Base-by-base conservation (phyloP, 208 protist species). In the Leishmania major region DNA sequence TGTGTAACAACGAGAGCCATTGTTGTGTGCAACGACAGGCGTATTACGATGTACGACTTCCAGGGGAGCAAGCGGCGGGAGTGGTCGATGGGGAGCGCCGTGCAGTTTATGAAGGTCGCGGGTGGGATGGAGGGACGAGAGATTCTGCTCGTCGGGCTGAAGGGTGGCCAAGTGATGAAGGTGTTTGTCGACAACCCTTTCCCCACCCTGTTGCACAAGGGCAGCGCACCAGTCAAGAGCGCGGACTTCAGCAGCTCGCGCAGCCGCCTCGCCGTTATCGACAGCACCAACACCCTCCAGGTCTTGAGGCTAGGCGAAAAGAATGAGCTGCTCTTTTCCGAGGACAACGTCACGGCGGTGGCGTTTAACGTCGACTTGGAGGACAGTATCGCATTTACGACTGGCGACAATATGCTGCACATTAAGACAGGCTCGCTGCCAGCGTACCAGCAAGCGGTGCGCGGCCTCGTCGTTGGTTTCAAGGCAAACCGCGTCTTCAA, bases 181-280 rank as follows among this genome's bases (percentile, higher is more conserved):
- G 92, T 99, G 51, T 99, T 99, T 78, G 84, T 99, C 8, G 96
- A 99, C 88, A 99, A 99, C 86, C 92, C 98, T 17, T 99, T 99
- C 76, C 96, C 98, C 3, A 98, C 94, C 6, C 81, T 89, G 45
- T 86, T 99, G n/a, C 81, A 99, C 55, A 98, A 97, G 78, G 82
- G 98, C 43, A 89, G 86, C 45, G 66, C 60, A 31, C 51, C 93
- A 6, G 87, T 99, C 17, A 90, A 89, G 40, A 98, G 95, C 74
- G 84, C 99, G 37, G 97, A 99, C 84, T 75, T 99, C 40, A 98
- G 82, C 81, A 90, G 91, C 79, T 88, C 80, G 55, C 92, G 97
- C 66, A 94, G 75, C 28, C 97, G 98, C 79, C 89, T 99, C 4
- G 98, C 98, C 8, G 89, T 99, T 0, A 95, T 99, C 19, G 98